phyloP scores from a whole-genome alignment of 2,329 filamentous ascomycete species.

The Nemania sp. region DNA sequence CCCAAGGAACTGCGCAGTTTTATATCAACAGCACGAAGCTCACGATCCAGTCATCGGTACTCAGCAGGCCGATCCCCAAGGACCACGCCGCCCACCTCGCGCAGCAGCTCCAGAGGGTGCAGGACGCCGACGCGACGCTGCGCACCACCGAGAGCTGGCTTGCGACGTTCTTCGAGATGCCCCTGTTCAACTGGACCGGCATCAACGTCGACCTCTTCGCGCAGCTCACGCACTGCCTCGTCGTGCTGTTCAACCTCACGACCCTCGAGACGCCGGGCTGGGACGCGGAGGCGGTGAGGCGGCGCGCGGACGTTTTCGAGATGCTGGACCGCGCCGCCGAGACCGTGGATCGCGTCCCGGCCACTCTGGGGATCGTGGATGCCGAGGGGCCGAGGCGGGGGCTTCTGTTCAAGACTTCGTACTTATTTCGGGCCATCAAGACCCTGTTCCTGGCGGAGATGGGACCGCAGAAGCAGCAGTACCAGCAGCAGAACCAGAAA shows the following conservation, averaged over 20 bases:
- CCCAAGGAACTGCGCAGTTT: not conserved
- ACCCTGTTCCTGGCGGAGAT: not conserved
- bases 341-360: not conserved
- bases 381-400: not conserved
- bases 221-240: not conserved
- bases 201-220: not conserved
- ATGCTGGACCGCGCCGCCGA: not conserved
- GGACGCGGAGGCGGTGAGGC: not conserved
- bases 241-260: not conserved
- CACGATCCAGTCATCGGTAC: not conserved
- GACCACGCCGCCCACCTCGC: not conserved
- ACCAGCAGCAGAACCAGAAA: not conserved
- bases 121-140: not conserved
- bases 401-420: not conserved
- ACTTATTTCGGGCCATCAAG: not conserved
- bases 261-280: not conserved
- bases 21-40: not conserved
- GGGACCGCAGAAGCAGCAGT: not conserved
- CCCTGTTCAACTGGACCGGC: not conserved
- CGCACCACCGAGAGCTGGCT: not conserved
- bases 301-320: not conserved
- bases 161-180: not conserved
- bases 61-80: not conserved
- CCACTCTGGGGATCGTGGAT: not conserved
- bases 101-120: not conserved